These are phyloP conservation scores for Neopestalotiopsis sp. DNA, from an alignment of 2,329 filamentous ascomycete genomes.

Conservation along the genomic window DNA sequence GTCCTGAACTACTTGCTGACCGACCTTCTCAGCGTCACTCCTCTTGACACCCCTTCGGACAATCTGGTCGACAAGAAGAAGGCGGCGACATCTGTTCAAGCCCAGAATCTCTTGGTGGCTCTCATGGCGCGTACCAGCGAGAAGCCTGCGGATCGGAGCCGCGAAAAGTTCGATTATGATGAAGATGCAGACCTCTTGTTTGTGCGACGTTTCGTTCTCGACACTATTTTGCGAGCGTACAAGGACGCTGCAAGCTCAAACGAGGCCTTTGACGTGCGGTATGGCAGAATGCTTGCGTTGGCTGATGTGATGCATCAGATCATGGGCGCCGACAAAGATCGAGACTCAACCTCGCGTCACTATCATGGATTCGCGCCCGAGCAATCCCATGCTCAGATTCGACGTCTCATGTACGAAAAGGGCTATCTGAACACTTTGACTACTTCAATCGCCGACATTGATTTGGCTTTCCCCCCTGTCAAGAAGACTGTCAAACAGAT, in stretches of 20 bases:
- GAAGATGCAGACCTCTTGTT: slow-evolving; percentile 87
- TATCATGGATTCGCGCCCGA: slow-evolving; percentile 39
- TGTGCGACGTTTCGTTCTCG: slow-evolving; percentile 92
- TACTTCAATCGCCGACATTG: slow-evolving; percentile 90
- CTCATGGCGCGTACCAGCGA: slow-evolving; percentile 89
- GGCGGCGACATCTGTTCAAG: slow-evolving; percentile 81
- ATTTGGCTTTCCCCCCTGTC: slow-evolving; percentile 90
- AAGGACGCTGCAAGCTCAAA: slow-evolving; percentile 82
- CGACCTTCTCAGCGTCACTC: slow-evolving; percentile 68
- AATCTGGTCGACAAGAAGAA: slow-evolving; percentile 83
- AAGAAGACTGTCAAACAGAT: slow-evolving; percentile 98
- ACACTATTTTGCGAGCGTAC: slow-evolving; percentile 90
- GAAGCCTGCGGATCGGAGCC: slow-evolving; percentile 62
- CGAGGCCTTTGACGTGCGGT: slow-evolving; percentile 84
- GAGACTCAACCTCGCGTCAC: slow-evolving; percentile 49
- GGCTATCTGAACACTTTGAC: slow-evolving; percentile 90
- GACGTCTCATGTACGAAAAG: slow-evolving; percentile 98
- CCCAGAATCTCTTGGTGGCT: slow-evolving; percentile 84
- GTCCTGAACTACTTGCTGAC: slow-evolving; percentile 94
- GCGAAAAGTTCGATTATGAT: slow-evolving; percentile 69
- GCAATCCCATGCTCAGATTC: slow-evolving; percentile 80
- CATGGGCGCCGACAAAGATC: slow-evolving; percentile 77
- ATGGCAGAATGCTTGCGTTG: slow-evolving; percentile 84
- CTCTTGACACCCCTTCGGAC: slow-evolving; percentile 73
- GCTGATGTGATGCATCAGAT: slow-evolving; percentile 93